phyloP scores from a whole-genome alignment of 139 green algal species.

The Auxenochlorella pyrenoidosa region DNA sequence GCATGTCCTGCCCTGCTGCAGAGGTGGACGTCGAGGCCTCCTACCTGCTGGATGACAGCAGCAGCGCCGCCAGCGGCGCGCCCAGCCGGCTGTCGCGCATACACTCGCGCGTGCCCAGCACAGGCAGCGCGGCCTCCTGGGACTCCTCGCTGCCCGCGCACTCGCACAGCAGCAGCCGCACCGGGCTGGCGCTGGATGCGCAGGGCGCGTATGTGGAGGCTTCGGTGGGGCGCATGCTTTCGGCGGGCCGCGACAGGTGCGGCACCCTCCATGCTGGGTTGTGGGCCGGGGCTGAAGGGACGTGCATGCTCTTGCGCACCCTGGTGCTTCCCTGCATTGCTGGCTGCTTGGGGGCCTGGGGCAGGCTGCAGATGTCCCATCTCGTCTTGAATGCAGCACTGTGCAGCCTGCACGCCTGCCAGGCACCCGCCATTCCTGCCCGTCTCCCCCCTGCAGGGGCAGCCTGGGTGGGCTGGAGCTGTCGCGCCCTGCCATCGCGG shows the following conservation, averaged over 20 bases:
- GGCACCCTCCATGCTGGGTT: no score
- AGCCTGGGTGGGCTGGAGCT: constrained; percentile 9
- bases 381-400: constrained; percentile 13
- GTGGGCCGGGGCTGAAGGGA: not conserved
- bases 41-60: constrained; percentile 55
- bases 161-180: not conserved
- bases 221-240: constrained; percentile 21
- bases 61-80: not conserved
- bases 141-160: not conserved
- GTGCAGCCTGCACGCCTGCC: not conserved
- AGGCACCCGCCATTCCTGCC: not conserved
- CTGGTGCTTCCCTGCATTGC: no score
- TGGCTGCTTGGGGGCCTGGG: not conserved
- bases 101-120: constrained; percentile 20
- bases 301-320: not conserved
- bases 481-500: constrained; percentile 2
- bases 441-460: not conserved
- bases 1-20: not conserved
- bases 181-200: not conserved
- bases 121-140: constrained; percentile 13
- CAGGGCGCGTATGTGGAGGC: constrained; percentile 27
- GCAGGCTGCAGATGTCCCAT: constrained; percentile 4
- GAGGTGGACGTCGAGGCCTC: constrained; percentile 47
- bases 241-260: constrained; percentile 18
- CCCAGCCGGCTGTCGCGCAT: not conserved